Evolutionary conservation across 768 basidiomycete genomes (phyloP).

Genomic region (Termitomyces sp.): DNA sequence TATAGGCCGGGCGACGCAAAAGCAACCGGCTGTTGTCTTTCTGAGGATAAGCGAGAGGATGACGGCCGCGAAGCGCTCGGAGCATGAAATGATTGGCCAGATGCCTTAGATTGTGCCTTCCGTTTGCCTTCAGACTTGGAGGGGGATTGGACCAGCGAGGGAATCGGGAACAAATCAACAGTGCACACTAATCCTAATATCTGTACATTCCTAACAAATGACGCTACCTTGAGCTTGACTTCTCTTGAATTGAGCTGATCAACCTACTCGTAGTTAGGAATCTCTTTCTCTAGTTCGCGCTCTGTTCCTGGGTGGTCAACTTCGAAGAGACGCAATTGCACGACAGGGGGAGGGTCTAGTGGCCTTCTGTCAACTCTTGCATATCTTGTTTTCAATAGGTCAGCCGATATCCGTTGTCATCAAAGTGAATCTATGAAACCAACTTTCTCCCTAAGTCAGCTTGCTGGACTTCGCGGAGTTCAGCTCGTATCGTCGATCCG

Average conservation of each 20-base stretch:
- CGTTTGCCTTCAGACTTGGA: conserved; percentile 4
- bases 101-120: not conserved
- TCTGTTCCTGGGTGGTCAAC: conserved; percentile 39
- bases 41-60: not conserved
- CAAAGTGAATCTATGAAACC: conserved; percentile 1
- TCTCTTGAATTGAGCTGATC: not conserved
- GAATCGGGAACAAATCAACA: conserved; percentile 71
- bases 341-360: conserved; percentile 64
- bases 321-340: conserved; percentile 46
- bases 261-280: conserved; percentile 45
- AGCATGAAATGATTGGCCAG: conserved; percentile 10
- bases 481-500: conserved; percentile 51
- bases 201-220: conserved; percentile 46
- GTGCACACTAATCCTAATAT: conserved; percentile 71
- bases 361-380: conserved; percentile 60
- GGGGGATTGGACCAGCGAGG: conserved; percentile 10
- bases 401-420: conserved; percentile 1
- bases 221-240: conserved; percentile 5
- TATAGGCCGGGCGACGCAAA: conserved; percentile 9
- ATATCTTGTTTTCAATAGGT: conserved; percentile 35
- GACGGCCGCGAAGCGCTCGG: conserved; percentile 11
- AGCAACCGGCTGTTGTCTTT: conserved; percentile 4
- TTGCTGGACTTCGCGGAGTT: conserved; percentile 57
- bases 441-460: conserved; percentile 70
- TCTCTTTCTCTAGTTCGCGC: conserved; percentile 37